These are phyloP conservation scores for Cornus florida DNA, from an alignment of 148 eudicot genomes.

Conservation along the genomic window DNA sequence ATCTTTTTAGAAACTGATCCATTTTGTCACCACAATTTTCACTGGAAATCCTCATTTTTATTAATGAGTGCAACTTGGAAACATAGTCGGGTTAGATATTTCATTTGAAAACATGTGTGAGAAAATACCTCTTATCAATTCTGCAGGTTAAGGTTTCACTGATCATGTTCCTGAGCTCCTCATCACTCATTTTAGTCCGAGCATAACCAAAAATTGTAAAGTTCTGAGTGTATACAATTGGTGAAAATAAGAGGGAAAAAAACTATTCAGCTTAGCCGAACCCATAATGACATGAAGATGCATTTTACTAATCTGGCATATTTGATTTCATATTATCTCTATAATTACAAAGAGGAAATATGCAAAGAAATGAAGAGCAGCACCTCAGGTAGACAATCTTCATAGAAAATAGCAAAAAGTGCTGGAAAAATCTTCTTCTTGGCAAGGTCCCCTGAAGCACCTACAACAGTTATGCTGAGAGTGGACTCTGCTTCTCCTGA, in stretches of 20 bases:
- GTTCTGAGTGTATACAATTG: slow-evolving; percentile 38
- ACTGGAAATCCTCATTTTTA: slow-evolving; percentile 35
- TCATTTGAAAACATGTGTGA: not conserved
- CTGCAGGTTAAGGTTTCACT: slow-evolving; percentile 80
- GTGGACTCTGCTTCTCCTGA: slow-evolving; percentile 34
- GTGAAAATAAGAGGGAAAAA: not conserved
- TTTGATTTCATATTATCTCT: not conserved
- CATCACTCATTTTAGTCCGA: slow-evolving; percentile 68
- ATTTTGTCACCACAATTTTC: slow-evolving; percentile 85
- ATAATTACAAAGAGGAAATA: not conserved
- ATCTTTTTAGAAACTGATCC: slow-evolving; percentile 61
- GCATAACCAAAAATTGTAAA: slow-evolving; percentile 74
- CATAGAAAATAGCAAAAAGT: slow-evolving; percentile 79
- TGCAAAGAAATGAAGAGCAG: not conserved
- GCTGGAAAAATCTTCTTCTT: slow-evolving; percentile 94
- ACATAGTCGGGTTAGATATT: not conserved
- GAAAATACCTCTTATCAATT: slow-evolving; percentile 68
- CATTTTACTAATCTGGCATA: not conserved
- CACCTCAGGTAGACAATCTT: slow-evolving; percentile 75
- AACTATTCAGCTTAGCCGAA: not conserved
- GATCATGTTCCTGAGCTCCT: slow-evolving; percentile 70
- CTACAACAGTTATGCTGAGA: slow-evolving; percentile 80
- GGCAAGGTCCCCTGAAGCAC: slow-evolving; percentile 95
- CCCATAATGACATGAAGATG: not conserved
- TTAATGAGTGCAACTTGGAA: slow-evolving; percentile 10